Evolutionary conservation across 257 asterid genomes (phyloP).

Genomic region (Nicotiana tabacum): DNA sequence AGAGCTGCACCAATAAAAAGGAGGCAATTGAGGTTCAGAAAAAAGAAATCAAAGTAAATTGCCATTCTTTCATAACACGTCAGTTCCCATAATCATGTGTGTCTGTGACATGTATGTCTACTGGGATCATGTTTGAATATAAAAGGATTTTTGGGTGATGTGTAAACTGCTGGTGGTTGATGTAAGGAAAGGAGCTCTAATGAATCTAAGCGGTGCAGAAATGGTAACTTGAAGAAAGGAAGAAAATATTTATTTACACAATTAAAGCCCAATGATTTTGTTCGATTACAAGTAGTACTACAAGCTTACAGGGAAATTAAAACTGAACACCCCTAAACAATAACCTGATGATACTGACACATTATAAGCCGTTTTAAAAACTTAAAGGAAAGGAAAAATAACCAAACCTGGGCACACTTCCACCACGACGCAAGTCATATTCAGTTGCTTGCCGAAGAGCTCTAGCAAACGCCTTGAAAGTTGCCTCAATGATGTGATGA

Average conservation of each 20-base stretch:
- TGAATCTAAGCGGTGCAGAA: not conserved
- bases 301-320: no score
- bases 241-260: not conserved
- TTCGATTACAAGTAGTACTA: no score
- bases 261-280: no score
- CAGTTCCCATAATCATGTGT: not conserved
- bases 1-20: conserved; percentile 49
- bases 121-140: not conserved
- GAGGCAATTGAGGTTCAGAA: not conserved
- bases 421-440: conserved; percentile 74
- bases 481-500: conserved; percentile 97
- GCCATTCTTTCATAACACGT: not conserved
- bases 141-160: not conserved
- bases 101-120: not conserved
- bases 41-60: not conserved
- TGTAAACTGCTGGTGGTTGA: not conserved
- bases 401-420: conserved; percentile 81
- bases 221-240: not conserved
- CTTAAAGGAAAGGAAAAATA: not conserved
- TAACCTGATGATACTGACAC: not conserved
- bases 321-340: not conserved
- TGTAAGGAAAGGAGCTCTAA: not conserved
- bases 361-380: not conserved
- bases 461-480: conserved; percentile 98
- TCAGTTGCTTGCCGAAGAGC: conserved; percentile 98